These are phyloP conservation scores for Lathyrus sativus DNA, from an alignment of 306 rosid species.

Conservation along the genomic window DNA sequence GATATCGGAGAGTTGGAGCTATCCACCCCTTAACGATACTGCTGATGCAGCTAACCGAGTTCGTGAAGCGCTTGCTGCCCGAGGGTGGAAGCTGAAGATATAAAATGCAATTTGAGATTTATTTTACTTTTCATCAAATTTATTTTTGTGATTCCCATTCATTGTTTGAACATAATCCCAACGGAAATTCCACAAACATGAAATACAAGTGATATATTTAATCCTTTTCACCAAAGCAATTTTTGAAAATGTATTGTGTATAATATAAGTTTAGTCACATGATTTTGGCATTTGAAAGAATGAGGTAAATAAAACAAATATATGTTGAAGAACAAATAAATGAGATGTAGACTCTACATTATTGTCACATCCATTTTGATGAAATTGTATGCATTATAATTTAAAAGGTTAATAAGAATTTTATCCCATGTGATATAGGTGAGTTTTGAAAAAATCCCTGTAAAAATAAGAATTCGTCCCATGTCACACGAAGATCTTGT, in stretches of 20 bases:
- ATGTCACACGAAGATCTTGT: too few relatives aligned
- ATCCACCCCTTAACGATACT: conserved; percentile 88
- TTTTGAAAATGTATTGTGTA: conserved; percentile 36
- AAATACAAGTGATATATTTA: conserved; percentile 29
- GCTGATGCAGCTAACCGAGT: conserved; percentile 81
- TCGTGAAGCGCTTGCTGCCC: conserved; percentile 71
- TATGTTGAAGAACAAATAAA: not conserved
- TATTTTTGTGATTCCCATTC: conserved; percentile 1
- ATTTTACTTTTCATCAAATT: not conserved
- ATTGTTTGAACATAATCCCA: conserved; percentile 27
- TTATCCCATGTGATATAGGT: too few relatives aligned
- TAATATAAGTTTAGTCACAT: conserved; percentile 33
- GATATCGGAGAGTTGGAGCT: conserved; percentile 98
- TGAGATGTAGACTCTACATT: too few relatives aligned
- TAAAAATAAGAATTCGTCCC: too few relatives aligned
- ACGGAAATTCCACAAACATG: conserved; percentile 31
- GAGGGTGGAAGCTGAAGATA: conserved; percentile 87
- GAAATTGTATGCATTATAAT: too few relatives aligned
- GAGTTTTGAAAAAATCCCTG: too few relatives aligned
- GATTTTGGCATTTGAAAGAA: conserved; percentile 34
- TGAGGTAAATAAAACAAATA: conserved; percentile 30
- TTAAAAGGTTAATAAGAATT: too few relatives aligned
- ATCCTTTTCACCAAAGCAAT: conserved; percentile 39
- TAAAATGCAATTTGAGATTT: conserved; percentile 39
- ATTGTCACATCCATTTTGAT: too few relatives aligned